Conservation (phyloP, 768 basidiomycete genomes). For the Sarcomyxa edulis region DNA sequence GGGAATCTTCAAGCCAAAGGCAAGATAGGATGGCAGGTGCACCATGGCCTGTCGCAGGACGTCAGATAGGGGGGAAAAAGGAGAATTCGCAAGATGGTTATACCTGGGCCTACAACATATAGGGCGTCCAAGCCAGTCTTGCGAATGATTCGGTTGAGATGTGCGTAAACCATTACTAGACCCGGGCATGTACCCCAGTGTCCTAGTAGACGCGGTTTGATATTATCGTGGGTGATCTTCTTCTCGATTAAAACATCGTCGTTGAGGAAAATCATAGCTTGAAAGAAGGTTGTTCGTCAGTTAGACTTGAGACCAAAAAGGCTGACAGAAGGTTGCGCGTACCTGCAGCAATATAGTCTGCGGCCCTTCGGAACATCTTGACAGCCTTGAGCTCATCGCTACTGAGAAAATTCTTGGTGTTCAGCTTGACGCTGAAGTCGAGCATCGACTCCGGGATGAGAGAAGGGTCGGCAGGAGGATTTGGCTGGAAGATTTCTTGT, state of each 20-base stretch:
- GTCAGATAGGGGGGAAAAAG: no score
- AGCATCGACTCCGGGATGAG: slow-evolving; percentile 55
- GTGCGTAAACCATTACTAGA: slow-evolving; percentile 65
- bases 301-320: neutral
- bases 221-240: slow-evolving; percentile 55
- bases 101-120: slow-evolving; percentile 78
- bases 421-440: slow-evolving; percentile 41
- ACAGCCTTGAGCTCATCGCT: slow-evolving; percentile 46
- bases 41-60: slow-evolving; percentile 75
- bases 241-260: slow-evolving; percentile 65
- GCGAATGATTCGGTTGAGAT: slow-evolving; percentile 59
- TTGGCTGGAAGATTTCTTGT: slow-evolving; percentile 51
- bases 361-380: slow-evolving; percentile 51
- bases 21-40: slow-evolving; percentile 85
- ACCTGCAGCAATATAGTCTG: slow-evolving; percentile 70
- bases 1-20: slow-evolving; percentile 80
- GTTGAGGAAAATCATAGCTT: slow-evolving; percentile 86
- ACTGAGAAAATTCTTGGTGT: slow-evolving; percentile 41
- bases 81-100: no score
- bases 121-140: slow-evolving; percentile 59
- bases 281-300: slow-evolving; percentile 8
- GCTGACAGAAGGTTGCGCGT: no score
- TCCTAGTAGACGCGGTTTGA: slow-evolving; percentile 78
- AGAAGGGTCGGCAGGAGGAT: slow-evolving; percentile 68
- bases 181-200: slow-evolving; percentile 87